Evolutionary conservation across 495 filamentous ascomycete species (phyloP).

Genomic region (Aspergillus baeticus): DNA sequence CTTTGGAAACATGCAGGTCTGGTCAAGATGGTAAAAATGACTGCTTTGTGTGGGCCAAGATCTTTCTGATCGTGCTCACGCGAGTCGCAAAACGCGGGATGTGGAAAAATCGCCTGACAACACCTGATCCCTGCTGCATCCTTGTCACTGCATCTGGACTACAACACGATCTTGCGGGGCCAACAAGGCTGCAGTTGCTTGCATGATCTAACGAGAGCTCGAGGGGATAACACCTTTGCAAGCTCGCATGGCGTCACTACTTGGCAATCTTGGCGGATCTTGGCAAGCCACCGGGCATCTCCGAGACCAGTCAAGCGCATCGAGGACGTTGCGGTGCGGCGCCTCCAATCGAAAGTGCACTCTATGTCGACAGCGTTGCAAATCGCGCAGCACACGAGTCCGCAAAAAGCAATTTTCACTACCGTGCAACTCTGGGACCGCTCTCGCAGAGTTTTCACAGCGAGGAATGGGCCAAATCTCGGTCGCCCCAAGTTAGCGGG

Average conservation of each 20-base stretch:
- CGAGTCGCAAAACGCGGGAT: no score
- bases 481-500: neutral
- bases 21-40: no score
- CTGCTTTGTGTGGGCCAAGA: no score
- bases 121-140: no score
- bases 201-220: neutral
- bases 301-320: neutral
- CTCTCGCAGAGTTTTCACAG: neutral
- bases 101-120: no score
- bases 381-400: neutral
- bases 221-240: neutral
- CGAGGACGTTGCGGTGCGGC: no score
- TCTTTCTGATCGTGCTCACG: no score
- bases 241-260: constrained; percentile 3
- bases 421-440: no score
- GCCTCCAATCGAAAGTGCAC: neutral
- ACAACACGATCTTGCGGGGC: no score
- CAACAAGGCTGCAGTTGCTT: neutral
- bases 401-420: no score
- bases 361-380: neutral
- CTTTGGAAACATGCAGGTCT: no score
- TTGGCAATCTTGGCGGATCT: neutral
- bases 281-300: neutral
- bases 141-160: no score
- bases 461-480: neutral